These are phyloP conservation scores for Schizothecium vesticola DNA, from an alignment of 495 filamentous ascomycete genomes.

Conservation along the genomic window DNA sequence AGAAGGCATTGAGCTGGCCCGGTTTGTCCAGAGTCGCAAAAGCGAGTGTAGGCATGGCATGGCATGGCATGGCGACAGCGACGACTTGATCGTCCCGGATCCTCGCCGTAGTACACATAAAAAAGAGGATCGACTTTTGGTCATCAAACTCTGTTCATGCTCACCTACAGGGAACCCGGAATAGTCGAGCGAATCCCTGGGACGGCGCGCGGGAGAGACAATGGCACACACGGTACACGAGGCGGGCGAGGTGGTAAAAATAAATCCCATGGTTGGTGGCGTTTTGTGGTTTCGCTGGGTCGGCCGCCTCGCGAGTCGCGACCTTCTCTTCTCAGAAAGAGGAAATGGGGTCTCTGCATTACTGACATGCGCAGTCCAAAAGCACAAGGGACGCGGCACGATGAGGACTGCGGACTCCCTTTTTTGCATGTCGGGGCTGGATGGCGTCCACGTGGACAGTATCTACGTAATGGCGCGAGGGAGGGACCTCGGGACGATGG, in stretches of 20 bases:
- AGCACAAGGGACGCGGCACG: not conserved
- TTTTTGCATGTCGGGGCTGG: not conserved
- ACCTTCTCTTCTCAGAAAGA: not conserved
- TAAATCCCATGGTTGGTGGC: not conserved
- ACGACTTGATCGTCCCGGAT: not conserved
- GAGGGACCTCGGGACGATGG: not conserved
- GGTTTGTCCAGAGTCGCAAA: not conserved
- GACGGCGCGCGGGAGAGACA: not conserved
- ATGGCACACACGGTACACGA: not conserved
- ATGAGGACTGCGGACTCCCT: not conserved
- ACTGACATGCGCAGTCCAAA: not conserved
- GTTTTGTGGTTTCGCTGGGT: not conserved
- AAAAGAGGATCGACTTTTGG: not conserved
- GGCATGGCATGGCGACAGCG: not conserved
- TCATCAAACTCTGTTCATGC: not conserved
- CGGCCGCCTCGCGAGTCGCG: not conserved
- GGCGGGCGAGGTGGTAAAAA: not conserved
- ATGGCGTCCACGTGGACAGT: not conserved
- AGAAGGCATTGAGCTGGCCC: not conserved
- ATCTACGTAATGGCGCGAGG: not conserved
- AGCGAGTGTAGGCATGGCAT: not conserved
- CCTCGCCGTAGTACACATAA: not conserved
- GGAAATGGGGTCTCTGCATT: not conserved
- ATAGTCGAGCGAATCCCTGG: not conserved
- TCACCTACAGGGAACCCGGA: not conserved